Evolutionary conservation across 345 rosid genomes (phyloP).

Genomic region (Pugionium dolabratum): DNA sequence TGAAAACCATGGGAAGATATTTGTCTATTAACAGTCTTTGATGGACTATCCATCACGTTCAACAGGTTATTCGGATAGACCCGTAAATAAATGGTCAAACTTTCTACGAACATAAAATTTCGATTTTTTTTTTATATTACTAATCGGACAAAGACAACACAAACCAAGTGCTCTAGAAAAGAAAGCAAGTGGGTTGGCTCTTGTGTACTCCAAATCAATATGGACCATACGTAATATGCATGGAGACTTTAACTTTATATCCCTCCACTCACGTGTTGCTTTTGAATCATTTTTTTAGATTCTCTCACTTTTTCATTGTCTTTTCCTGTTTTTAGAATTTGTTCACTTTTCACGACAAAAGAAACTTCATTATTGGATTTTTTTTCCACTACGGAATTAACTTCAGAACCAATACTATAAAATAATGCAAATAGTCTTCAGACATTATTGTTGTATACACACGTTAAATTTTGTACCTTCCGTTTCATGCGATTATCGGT

Average conservation of each 20-base stretch:
- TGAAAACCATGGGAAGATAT: background rate
- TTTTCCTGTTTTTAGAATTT: background rate
- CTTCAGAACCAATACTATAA: background rate
- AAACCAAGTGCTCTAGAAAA: slow-evolving; percentile 26
- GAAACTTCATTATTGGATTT: background rate
- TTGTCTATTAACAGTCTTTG: background rate
- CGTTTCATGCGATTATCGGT: slow-evolving; percentile 16
- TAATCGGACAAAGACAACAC: slow-evolving; percentile 15
- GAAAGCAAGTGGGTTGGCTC: slow-evolving; percentile 25
- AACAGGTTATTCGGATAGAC: slow-evolving; percentile 30
- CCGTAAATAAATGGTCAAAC: slow-evolving; percentile 27
- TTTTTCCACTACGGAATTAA: slow-evolving; percentile 6
- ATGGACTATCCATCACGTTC: slow-evolving; percentile 4
- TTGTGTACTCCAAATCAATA: slow-evolving; percentile 6
- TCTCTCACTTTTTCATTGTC: slow-evolving; percentile 10
- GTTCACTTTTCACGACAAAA: slow-evolving; percentile 8
- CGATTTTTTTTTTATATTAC: background rate
- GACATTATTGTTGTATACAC: background rate
- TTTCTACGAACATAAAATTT: background rate
- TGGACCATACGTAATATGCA: slow-evolving; percentile 28
- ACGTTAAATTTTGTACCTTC: slow-evolving; percentile 11
- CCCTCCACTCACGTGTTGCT: slow-evolving; percentile 11
- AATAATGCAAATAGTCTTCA: background rate
- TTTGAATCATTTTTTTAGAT: slow-evolving; percentile 21
- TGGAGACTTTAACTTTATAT: slow-evolving; percentile 17